A percentile compares a stretch with the other conserved stretches of the same genome.
phyloP scores from a whole-genome alignment of 441 rosid species.

The Erodium moschatum region DNA sequence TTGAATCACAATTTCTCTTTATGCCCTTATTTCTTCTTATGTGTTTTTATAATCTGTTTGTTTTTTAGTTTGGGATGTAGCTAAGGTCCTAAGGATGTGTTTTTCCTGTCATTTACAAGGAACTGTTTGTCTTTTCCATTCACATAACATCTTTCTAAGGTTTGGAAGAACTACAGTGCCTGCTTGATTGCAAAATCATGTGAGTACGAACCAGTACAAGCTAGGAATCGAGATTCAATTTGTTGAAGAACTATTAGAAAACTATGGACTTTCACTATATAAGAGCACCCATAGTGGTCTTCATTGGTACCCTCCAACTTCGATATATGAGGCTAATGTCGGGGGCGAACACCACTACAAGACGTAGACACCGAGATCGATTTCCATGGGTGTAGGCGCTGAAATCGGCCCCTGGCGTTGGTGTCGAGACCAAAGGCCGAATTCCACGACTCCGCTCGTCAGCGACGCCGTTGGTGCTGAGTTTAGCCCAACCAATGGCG shows the following conservation, averaged over 20 bases:
- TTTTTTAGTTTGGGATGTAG: background rate
- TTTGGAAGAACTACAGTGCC: background rate
- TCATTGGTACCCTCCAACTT: no score
- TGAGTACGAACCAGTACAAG: background rate
- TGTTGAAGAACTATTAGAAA: background rate
- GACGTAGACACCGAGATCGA: no score
- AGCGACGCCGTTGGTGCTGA: no score
- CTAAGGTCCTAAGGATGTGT: background rate
- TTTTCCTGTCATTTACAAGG: background rate
- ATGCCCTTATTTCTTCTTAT: background rate
- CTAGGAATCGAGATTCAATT: background rate
- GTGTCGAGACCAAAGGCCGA: no score
- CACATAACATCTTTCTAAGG: background rate
- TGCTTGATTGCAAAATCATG: background rate
- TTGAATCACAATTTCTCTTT: background rate
- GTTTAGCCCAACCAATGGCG: no score
- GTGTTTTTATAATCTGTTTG: conserved; percentile 1
- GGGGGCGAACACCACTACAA: no score
- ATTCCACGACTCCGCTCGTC: no score
- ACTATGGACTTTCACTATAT: background rate
- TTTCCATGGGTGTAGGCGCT: no score
- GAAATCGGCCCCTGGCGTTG: no score
- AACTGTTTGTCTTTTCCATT: background rate
- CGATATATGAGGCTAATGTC: no score
- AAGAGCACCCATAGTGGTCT: background rate